Evolutionary conservation across 2,329 filamentous ascomycete genomes (phyloP).

Genomic region (Epichloe sp.): DNA sequence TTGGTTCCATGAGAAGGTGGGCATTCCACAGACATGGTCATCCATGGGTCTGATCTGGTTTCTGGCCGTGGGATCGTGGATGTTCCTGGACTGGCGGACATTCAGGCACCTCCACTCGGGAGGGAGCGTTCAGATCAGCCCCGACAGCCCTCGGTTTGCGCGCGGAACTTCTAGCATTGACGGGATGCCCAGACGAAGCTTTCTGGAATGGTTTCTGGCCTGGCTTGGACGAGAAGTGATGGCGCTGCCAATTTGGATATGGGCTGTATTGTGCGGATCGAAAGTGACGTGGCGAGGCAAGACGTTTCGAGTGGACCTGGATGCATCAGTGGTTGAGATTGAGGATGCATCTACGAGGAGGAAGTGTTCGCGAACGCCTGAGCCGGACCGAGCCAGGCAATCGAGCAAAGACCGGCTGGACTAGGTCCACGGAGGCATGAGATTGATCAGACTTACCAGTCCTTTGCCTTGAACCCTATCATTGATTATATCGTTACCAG

Average conservation of each 20-base stretch:
- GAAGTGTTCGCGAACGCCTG: slow-evolving; percentile 9
- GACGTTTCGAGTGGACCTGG: slow-evolving; percentile 65
- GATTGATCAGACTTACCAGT: background rate
- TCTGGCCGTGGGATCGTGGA: slow-evolving; percentile 55
- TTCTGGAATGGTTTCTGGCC: slow-evolving; percentile 60
- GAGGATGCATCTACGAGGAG: background rate
- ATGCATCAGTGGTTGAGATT: slow-evolving; percentile 59
- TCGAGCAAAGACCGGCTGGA: slow-evolving; percentile 15
- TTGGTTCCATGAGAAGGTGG: slow-evolving; percentile 39
- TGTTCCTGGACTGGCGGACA: slow-evolving; percentile 57
- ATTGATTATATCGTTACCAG: background rate
- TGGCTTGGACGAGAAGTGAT: slow-evolving; percentile 78
- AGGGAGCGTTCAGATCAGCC: slow-evolving; percentile 55
- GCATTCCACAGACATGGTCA: slow-evolving; percentile 52
- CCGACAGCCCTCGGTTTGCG: slow-evolving; percentile 64
- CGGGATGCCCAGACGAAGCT: slow-evolving; percentile 37
- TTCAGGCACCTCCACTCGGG: slow-evolving; percentile 65
- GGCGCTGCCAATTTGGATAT: slow-evolving; percentile 79
- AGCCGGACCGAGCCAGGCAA: slow-evolving; percentile 11
- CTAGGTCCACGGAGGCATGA: slow-evolving; percentile 3
- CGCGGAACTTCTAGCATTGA: slow-evolving; percentile 25
- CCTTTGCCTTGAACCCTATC: background rate
- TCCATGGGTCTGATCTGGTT: slow-evolving; percentile 56
- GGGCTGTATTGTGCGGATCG: slow-evolving; percentile 78
- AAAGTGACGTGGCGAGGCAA: slow-evolving; percentile 81